Evolutionary conservation across 2,329 filamentous ascomycete species (phyloP).

Genomic region (Dothistroma septosporum): DNA sequence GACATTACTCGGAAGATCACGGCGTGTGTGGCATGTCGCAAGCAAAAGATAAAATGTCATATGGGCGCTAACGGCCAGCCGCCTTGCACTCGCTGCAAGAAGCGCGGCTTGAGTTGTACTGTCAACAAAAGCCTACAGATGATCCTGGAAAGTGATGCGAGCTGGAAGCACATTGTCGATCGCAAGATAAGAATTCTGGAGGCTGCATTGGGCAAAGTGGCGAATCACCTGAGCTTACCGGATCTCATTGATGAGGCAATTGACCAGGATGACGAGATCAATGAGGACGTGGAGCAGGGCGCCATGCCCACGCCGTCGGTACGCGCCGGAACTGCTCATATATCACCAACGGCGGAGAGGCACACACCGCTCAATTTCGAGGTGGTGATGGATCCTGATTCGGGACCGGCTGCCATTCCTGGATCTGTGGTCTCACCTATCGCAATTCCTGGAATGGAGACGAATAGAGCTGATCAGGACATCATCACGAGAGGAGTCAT

Average conservation of each 20-base stretch:
- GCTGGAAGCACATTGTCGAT: slow-evolving; percentile 41
- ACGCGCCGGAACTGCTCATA: slow-evolving; percentile 1
- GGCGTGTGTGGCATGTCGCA: slow-evolving; percentile 41
- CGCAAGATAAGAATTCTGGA: slow-evolving; percentile 38
- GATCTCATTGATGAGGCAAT: slow-evolving; percentile 25
- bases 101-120: slow-evolving; percentile 39
- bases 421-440: slow-evolving; percentile 31
- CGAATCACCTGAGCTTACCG: slow-evolving; percentile 20
- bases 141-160: slow-evolving; percentile 40
- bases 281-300: slow-evolving; percentile 13
- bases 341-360: slow-evolving; percentile 24
- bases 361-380: slow-evolving; percentile 34
- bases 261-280: slow-evolving; percentile 23
- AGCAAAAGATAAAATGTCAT: slow-evolving; percentile 44
- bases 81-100: slow-evolving; percentile 41
- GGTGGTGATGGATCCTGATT: slow-evolving; percentile 38
- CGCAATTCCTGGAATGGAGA: slow-evolving; percentile 24
- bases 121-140: slow-evolving; percentile 43
- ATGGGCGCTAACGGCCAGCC: slow-evolving; percentile 36
- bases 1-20: slow-evolving; percentile 33
- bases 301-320: slow-evolving; percentile 13
- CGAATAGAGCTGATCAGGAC: slow-evolving; percentile 27
- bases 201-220: slow-evolving; percentile 32
- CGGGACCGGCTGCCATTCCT: slow-evolving; percentile 36
- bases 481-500: slow-evolving; percentile 30